A percentile compares a stretch with the other conserved stretches of the same genome.
These are phyloP conservation scores for Neurospora discreta DNA, from an alignment of 495 filamentous ascomycete species.

Conservation along the genomic window DNA sequence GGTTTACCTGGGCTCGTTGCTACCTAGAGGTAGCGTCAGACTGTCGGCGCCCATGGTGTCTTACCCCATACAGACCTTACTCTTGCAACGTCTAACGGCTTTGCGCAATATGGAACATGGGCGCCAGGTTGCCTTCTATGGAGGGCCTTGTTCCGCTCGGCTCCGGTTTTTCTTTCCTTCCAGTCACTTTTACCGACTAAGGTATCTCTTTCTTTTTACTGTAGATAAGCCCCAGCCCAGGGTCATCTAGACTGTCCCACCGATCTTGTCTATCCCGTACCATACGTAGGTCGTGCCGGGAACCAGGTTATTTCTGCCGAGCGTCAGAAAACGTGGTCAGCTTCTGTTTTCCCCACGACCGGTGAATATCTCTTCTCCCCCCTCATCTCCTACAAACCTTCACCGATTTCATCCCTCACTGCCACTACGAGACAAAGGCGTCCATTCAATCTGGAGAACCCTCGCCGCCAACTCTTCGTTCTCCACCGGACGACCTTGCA, in stretches of 20 bases:
- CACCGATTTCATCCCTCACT: constrained; percentile 21
- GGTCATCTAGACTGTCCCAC: background rate
- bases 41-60: background rate
- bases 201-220: background rate
- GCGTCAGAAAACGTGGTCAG: constrained; percentile 8
- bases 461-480: constrained; percentile 1
- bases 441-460: constrained; percentile 10
- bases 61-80: background rate
- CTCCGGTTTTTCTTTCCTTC: background rate
- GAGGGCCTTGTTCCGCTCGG: background rate
- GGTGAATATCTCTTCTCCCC: constrained; percentile 22
- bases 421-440: constrained; percentile 14
- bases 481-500: constrained; percentile 15
- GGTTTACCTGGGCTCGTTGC: background rate
- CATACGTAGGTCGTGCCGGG: background rate
- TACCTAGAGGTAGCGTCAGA: background rate
- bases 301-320: background rate
- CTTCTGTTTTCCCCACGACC: constrained; percentile 19
- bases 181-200: background rate
- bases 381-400: constrained; percentile 17
- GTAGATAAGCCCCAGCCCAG: background rate
- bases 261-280: background rate
- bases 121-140: background rate
- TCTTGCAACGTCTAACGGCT: background rate
- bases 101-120: background rate